Percentiles rank a stretch among this genome's conserved stretches.
Evolutionary conservation across 169 alveolate species (phyloP).

Genomic region (Cyclospora cayetanensis): DNA sequence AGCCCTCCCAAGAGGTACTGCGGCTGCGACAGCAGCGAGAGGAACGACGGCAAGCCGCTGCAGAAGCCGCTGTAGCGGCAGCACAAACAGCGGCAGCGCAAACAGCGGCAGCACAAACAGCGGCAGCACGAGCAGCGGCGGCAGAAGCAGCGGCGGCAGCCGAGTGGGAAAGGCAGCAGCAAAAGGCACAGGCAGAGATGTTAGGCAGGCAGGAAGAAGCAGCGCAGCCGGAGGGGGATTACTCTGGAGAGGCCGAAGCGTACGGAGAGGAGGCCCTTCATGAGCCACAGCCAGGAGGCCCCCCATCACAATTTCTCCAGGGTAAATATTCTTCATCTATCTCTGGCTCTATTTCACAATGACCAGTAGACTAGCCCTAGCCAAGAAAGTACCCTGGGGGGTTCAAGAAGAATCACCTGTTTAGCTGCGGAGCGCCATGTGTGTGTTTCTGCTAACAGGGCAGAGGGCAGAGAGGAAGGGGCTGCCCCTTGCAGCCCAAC

Average conservation of each 20-base stretch:
- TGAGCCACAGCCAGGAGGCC: no score
- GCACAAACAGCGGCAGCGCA: not conserved
- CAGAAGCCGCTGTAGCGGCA: not conserved
- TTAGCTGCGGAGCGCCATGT: not conserved
- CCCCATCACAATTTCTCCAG: no score
- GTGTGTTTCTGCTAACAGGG: not conserved
- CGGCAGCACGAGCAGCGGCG: conserved; percentile 10
- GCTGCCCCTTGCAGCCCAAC: not conserved
- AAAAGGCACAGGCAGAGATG: not conserved
- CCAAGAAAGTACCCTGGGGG: no score
- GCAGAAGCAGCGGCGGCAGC: not conserved
- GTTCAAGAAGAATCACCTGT: not conserved
- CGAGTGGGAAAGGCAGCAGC: not conserved
- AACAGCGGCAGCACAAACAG: not conserved
- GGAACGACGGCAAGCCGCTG: not conserved
- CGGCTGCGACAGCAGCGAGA: not conserved
- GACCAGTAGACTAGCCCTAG: no score
- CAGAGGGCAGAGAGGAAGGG: not conserved
- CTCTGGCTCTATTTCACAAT: no score
- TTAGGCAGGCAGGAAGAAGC: not conserved
- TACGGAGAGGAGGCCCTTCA: no score
- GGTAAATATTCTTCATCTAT: no score
- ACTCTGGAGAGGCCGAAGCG: no score
- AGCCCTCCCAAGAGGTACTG: not conserved
- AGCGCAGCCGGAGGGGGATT: not conserved